Base-by-base conservation (phyloP, 176 grass and related monocot genomes). In the Tillandsia leiboldiana region DNA sequence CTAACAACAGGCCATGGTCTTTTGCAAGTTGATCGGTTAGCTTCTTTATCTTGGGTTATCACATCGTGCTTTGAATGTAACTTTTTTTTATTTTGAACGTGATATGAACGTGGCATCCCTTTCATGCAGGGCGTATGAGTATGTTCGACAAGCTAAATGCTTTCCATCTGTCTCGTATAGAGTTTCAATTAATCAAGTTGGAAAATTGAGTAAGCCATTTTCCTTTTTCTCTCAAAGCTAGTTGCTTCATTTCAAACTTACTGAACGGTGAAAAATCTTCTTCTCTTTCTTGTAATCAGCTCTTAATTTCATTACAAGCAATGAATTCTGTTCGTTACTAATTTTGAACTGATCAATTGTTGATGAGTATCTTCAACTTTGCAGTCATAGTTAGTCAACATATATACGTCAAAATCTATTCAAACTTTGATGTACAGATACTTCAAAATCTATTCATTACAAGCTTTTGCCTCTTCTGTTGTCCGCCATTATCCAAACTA, bases 1-100 rank as follows among this genome's bases (percentile, higher is more conserved):
- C 82, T 97, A 69, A 92, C 93, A 51, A 92, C 93, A 66, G 93
- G 93, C 49, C 82, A 92, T 64, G 93, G 93, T 24, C 87, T 97
- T 82, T 72, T 97, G 81, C 93, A 92, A 85, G 82, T 92, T 77
- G 89, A 97, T 85, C 87, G 79, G 93, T 97, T 63, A 53, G 76
- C 53, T 61, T 59, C 22, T 61, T n/a, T 61, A 18, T 61, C 22
- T 15, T 20, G 22, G 10, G 17, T 61, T 61, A 18, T n/a, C 56
- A 18, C 10, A 5, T 61, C 17, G n/a, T 22, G 56, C 17, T 61
- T 17, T 61, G 56, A 61, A 9, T 75, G 13, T 18, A 65, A 18
- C 12, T 50, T 75, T 51, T 7, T 65, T 51, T 20, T 12, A 67
- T 28, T 47, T n/a, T 15, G 63, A 17, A 9, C 17, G 33, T 5